Evolutionary conservation across 2,329 filamentous ascomycete genomes (phyloP).

Genomic region (Kalaharituber pfeilii): DNA sequence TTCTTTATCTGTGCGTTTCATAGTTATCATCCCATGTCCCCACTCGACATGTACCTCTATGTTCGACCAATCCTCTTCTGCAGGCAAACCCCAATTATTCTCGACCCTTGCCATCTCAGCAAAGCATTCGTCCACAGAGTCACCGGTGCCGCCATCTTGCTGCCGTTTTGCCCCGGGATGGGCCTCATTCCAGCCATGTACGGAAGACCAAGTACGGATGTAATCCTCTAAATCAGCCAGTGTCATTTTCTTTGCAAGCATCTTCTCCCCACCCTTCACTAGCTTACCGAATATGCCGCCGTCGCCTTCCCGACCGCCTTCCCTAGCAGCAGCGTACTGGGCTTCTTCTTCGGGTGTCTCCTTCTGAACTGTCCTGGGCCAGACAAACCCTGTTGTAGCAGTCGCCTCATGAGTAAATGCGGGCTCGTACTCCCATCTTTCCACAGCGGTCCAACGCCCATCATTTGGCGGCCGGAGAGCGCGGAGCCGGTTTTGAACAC

Average conservation of each 20-base stretch:
- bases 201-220: slow-evolving; percentile 40
- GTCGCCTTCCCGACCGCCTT: not conserved
- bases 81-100: slow-evolving; percentile 30
- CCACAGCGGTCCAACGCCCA: slow-evolving; percentile 34
- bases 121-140: slow-evolving; percentile 46
- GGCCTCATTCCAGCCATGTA: slow-evolving; percentile 40
- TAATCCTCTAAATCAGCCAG: slow-evolving; percentile 45
- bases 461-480: slow-evolving; percentile 35
- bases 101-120: slow-evolving; percentile 40
- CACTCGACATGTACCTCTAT: slow-evolving; percentile 41
- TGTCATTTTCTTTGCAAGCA: slow-evolving; percentile 38
- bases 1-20: slow-evolving; percentile 28
- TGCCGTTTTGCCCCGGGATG: slow-evolving; percentile 27
- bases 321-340: slow-evolving; percentile 22
- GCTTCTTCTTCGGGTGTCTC: slow-evolving; percentile 12
- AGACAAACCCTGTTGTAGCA: not conserved
- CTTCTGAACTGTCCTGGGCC: not conserved
- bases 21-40: slow-evolving; percentile 44
- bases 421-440: slow-evolving; percentile 41
- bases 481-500: slow-evolving; percentile 36
- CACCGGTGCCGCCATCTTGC: slow-evolving; percentile 39
- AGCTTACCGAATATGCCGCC: slow-evolving; percentile 5
- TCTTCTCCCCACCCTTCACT: slow-evolving; percentile 28
- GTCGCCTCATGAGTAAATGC: slow-evolving; percentile 26
- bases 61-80: slow-evolving; percentile 33